Conservation (phyloP, 1,139 yeast species). For the Suhomyces panamericanus region DNA sequence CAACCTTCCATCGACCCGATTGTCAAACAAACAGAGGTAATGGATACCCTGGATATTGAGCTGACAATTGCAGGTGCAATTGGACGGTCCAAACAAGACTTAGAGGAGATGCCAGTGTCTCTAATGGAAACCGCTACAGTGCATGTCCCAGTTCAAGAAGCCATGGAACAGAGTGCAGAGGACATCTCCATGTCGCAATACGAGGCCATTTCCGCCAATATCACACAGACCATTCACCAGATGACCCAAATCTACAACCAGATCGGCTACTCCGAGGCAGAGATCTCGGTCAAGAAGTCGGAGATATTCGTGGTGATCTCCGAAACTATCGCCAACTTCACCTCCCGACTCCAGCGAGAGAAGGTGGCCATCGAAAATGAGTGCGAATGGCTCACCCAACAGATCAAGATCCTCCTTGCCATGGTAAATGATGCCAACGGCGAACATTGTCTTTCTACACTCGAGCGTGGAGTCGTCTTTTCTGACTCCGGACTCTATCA, state of each 20-base stretch:
- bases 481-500: slow-evolving; percentile 23
- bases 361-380: slow-evolving; percentile 42
- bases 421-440: slow-evolving; percentile 43
- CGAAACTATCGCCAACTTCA: slow-evolving; percentile 39
- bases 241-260: slow-evolving; percentile 34
- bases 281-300: slow-evolving; percentile 36
- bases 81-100: not conserved
- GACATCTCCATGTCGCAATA: slow-evolving; percentile 2
- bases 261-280: slow-evolving; percentile 41
- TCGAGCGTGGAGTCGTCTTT: slow-evolving; percentile 38
- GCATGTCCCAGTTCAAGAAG: not conserved
- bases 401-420: slow-evolving; percentile 40
- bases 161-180: not conserved
- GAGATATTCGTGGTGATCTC: slow-evolving; percentile 44
- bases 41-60: slow-evolving; percentile 15
- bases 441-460: slow-evolving; percentile 23
- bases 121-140: not conserved
- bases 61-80: slow-evolving; percentile 10
- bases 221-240: slow-evolving; percentile 35
- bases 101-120: not conserved
- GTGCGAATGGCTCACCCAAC: slow-evolving; percentile 51
- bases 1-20: not conserved
- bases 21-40: not conserved
- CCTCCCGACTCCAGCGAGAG: slow-evolving; percentile 36
- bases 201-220: slow-evolving; percentile 15